Evolutionary conservation across 2,329 filamentous ascomycete species (phyloP), one percentile per base, ranked within the genome.

Genomic region (Myriosclerotinia curreyana): DNA sequence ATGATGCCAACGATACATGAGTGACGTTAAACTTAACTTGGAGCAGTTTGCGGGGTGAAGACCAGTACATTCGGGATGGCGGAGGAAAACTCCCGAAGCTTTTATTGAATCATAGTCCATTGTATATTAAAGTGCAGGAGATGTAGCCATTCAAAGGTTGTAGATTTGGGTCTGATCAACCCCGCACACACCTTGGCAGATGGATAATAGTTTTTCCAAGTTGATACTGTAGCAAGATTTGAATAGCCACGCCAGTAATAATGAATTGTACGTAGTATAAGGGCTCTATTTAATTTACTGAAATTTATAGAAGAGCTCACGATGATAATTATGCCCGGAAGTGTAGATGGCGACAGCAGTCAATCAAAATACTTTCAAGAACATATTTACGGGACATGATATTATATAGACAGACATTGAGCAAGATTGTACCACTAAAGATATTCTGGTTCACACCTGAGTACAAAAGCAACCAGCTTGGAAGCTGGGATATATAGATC

Each of bases 401-500:
- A n/a, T n/a, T n/a, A n/a, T n/a, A n/a, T n/a, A n/a, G n/a, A n/a
- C n/a, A n/a, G n/a, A n/a, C n/a, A n/a, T n/a, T n/a, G n/a, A n/a
- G n/a, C n/a, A 48, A 22, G 28, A 22, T n/a, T n/a, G n/a, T 5
- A 28, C n/a, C 25, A n/a, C 28, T 14, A 20, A 25, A 20, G 14
- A 20, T 17, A 12, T 11, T 15, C n/a, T 36, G 42, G 20, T 34
- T 48, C 42, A 31, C 14, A 15, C 14, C 20, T 14, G 6, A 36
- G 9, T 22, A 7, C n/a, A 5, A 36, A 17, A 36, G 42, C 1
- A 48, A 58, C n/a, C 42, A 48, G 31, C 42, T 36, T 25, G 28
- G 28, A 20, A 25, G n/a, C 42, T 38, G 42, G 28, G 12, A 61
- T 54, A 62, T 76, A 70, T 76, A 72, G 74, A 75, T 75, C 74